Base-by-base conservation (phyloP, 2,329 filamentous ascomycete genomes). In the Penicillium digitatum region DNA sequence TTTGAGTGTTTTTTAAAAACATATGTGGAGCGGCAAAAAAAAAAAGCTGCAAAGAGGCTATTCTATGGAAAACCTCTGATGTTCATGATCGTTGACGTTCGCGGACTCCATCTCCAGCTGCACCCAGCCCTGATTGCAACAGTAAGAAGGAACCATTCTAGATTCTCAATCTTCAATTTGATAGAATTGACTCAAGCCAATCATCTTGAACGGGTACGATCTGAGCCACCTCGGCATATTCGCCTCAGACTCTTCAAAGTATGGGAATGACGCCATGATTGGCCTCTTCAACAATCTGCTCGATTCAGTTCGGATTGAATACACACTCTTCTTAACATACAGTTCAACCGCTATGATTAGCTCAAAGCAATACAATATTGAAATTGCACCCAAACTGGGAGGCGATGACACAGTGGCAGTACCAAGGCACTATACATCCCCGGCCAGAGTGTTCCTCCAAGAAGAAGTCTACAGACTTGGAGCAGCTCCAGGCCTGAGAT, bases 401-500 rank as follows among this genome's bases (percentile, higher is more conserved):
- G 39, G 22, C 10, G 38, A 57, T 27, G 34, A 34, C 11, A 43
- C 35, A 26, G 59, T 56, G 54, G n/a, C 58, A 37, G 51, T 45
- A 20, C 20, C 53, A 24, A 47, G 55, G n/a, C 11, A 54, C 16
- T 56, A 20, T 18, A 59, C 45, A n/a, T 61, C 63, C 3, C 49
- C 64, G 8, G 67, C 66, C 22, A 51, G 55, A 26, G 2, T 52
- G 29, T 69, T 70, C 48, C 62, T 70, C 39, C 54, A 68, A 39
- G 57, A 62, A 29, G 66, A 69, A 58, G 64, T 70, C 31, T 65
- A 62, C 29, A 57, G 63, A 40, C 57, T 69, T 14, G 67, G 62
- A 8, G 52, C 60, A 22, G 57, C 62, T 16, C 65, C 63, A 3
- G 67, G 68, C 2, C 49, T 70, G 7, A 60, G 64, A 31, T 65